Evolutionary conservation across 306 rosid species (phyloP).

Genomic region (Glycine soja): DNA sequence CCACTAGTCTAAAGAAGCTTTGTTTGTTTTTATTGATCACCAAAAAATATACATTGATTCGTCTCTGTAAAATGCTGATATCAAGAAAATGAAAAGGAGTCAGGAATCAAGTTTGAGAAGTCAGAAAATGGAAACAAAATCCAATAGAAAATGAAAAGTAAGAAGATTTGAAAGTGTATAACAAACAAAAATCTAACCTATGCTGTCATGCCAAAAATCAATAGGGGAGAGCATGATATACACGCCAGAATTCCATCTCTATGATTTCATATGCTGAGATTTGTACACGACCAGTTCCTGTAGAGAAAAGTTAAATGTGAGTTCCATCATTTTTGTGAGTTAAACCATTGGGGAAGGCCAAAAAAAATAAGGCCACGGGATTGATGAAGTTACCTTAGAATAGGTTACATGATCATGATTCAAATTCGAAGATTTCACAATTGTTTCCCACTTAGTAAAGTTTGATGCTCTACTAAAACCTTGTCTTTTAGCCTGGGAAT

Average conservation of each 20-base stretch:
- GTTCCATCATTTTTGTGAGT: conserved; percentile 24
- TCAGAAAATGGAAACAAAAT: conserved; percentile 27
- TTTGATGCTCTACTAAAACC: conserved; percentile 57
- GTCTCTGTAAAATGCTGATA: conserved; percentile 31
- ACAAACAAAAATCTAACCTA: conserved; percentile 25
- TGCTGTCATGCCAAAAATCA: conserved; percentile 36
- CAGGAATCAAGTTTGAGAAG: conserved; percentile 22
- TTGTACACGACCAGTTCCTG: conserved; percentile 80
- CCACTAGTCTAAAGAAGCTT: conserved; percentile 37
- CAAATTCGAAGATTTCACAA: conserved; percentile 77
- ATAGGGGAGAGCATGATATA: conserved; percentile 11
- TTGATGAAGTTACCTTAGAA: conserved; percentile 72
- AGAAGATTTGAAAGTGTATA: neutral
- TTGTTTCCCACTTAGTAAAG: conserved; percentile 91
- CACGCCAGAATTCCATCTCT: conserved; percentile 48
- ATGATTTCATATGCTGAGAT: conserved; percentile 65
- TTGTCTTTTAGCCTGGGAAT: conserved; percentile 49
- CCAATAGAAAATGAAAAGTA: neutral
- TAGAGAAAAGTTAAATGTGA: conserved; percentile 25
- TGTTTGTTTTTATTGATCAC: conserved; percentile 23
- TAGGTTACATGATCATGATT: conserved; percentile 67
- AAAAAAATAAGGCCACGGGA: neutral
- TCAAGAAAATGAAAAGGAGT: neutral
- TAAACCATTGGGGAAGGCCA: neutral
- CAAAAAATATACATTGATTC: conserved; percentile 6